These are phyloP conservation scores for Pseudogymnoascus sp. DNA, from an alignment of 2,329 filamentous ascomycete genomes.

Conservation along the genomic window DNA sequence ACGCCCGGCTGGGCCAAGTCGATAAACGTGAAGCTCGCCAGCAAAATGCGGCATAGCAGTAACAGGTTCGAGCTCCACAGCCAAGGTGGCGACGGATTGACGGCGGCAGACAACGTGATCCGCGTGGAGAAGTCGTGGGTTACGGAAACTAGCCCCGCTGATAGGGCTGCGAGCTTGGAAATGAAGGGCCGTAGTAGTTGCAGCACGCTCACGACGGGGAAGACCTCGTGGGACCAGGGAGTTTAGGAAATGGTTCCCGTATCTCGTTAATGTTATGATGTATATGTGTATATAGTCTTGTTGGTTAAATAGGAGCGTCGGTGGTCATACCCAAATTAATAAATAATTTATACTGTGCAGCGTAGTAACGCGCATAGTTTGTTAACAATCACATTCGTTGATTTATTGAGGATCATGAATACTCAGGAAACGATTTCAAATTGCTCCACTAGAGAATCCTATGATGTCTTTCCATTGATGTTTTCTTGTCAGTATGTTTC, in stretches of 20 bases:
- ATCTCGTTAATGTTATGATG: neutral
- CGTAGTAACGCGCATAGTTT: neutral
- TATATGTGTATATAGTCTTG: neutral
- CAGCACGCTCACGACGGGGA: neutral
- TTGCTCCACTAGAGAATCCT: neutral
- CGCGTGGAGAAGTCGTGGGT: neutral
- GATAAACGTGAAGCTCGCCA: neutral
- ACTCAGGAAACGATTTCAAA: neutral
- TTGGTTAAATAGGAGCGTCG: neutral
- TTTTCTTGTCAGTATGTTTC: neutral
- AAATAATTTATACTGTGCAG: neutral
- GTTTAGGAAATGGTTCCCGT: neutral
- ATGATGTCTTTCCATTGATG: neutral
- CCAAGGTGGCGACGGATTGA: neutral
- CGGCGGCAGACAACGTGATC: neutral
- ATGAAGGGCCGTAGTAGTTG: neutral
- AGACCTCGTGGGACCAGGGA: conserved; percentile 1
- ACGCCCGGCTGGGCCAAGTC: neutral
- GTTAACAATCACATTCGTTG: neutral
- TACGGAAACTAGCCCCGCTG: neutral
- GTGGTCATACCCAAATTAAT: neutral
- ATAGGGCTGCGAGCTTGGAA: neutral
- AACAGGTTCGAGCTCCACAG: conserved; percentile 1
- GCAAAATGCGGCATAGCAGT: neutral
- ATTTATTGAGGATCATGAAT: neutral